A percentile compares a stretch with the other conserved stretches of the same genome.
Conservation (phyloP, 495 filamentous ascomycete genomes). For the Lineolata rhizophorae region DNA sequence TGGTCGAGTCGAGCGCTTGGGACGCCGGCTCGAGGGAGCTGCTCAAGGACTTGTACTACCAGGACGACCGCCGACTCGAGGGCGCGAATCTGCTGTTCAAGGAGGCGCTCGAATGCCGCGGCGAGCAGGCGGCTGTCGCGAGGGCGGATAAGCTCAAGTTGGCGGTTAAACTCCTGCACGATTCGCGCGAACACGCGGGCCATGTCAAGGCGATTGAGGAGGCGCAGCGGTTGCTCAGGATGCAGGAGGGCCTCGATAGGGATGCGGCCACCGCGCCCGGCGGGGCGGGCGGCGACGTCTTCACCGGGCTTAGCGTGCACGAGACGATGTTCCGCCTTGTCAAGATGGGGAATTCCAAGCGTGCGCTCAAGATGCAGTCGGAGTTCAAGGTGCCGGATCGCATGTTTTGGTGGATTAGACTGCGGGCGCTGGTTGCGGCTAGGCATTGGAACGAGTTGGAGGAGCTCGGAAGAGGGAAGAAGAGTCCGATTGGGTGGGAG, state of each 20-base stretch:
- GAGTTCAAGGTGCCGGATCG: constrained; percentile 89
- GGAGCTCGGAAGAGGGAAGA: constrained; percentile 46
- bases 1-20: constrained; percentile 66
- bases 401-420: constrained; percentile 72
- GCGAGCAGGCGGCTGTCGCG: constrained; percentile 25
- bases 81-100: constrained; percentile 68
- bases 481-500: constrained; percentile 95
- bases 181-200: constrained; percentile 58
- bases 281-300: constrained; percentile 30
- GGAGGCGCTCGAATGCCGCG: constrained; percentile 50
- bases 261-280: constrained; percentile 30
- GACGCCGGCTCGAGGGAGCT: constrained; percentile 50
- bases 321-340: constrained; percentile 76
- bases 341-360: constrained; percentile 46
- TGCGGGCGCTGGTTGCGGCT: constrained; percentile 72
- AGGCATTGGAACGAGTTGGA: constrained; percentile 85
- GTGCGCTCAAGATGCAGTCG: constrained; percentile 64
- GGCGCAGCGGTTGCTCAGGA: constrained; percentile 50
- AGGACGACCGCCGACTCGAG: constrained; percentile 82
- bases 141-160: constrained; percentile 68
- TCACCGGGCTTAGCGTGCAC: constrained; percentile 66
- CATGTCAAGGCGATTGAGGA: constrained; percentile 62
- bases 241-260: constrained; percentile 67
- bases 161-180: constrained; percentile 57
- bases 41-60: constrained; percentile 91